Percentiles rank a stretch among this genome's conserved stretches.
These are phyloP conservation scores for Alternaria sp. DNA, from an alignment of 2,329 filamentous ascomycete species.

Conservation along the genomic window DNA sequence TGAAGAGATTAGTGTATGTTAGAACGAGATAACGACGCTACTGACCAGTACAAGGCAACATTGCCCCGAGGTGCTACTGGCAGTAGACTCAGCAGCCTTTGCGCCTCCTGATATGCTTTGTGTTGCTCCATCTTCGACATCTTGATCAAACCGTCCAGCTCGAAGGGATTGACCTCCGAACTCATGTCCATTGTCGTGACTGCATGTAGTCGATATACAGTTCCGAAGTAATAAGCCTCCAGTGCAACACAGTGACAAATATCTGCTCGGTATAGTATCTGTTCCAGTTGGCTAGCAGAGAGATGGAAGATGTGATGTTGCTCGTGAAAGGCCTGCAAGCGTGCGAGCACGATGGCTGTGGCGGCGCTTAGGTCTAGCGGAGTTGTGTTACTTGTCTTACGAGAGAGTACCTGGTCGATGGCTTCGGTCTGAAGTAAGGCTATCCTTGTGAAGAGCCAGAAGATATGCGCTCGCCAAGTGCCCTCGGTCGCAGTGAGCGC, in stretches of 20 bases:
- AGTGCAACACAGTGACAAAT: constrained; percentile 25
- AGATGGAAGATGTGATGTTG: constrained; percentile 29
- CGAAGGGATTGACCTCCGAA: constrained; percentile 25
- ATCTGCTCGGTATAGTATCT: constrained; percentile 35
- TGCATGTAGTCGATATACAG: constrained; percentile 27
- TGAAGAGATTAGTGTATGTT: neutral
- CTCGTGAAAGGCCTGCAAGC: constrained; percentile 20
- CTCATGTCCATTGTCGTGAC: constrained; percentile 21
- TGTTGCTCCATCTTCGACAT: constrained; percentile 22
- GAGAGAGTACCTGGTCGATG: constrained; percentile 27
- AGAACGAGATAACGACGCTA: neutral
- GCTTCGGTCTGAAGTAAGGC: constrained; percentile 31
- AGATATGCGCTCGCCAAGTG: constrained; percentile 29
- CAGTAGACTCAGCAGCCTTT: constrained; percentile 23
- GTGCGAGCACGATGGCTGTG: constrained; percentile 7
- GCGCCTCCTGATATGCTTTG: constrained; percentile 21
- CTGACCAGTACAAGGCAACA: constrained; percentile 26
- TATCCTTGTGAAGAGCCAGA: constrained; percentile 23
- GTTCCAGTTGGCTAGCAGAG: constrained; percentile 20
- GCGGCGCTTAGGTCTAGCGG: constrained; percentile 10
- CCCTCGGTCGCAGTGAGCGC: constrained; percentile 28
- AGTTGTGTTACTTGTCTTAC: constrained; percentile 4
- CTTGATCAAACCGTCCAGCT: constrained; percentile 16
- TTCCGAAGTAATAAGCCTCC: constrained; percentile 35
- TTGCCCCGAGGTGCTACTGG: constrained; percentile 25